These are phyloP conservation scores for Rickenella mellea DNA, from an alignment of 768 basidiomycete species.

Conservation along the genomic window DNA sequence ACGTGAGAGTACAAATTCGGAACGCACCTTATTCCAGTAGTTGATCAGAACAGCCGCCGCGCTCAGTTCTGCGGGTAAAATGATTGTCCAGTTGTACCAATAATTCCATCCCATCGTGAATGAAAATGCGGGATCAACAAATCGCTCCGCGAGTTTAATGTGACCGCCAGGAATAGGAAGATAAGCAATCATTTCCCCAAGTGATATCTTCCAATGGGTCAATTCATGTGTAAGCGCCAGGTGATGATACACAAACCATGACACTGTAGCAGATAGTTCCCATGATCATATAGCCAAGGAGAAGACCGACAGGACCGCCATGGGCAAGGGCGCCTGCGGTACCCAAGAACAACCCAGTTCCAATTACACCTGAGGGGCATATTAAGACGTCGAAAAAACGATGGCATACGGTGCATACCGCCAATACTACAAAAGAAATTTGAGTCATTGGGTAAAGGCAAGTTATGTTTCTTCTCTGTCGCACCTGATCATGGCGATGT, in stretches of 20 bases:
- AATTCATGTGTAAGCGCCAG: not conserved
- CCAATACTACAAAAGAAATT: not conserved
- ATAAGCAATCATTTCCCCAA: conserved; percentile 37
- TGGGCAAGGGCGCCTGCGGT: conserved; percentile 23
- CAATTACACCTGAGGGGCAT: conserved; percentile 24
- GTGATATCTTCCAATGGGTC: conserved; percentile 13
- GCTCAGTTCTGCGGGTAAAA: conserved; percentile 35
- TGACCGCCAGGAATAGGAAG: conserved; percentile 37
- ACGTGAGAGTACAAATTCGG: not conserved
- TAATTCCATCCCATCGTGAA: conserved; percentile 36
- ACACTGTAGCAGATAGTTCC: conserved; percentile 26
- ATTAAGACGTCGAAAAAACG: not conserved
- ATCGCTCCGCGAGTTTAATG: conserved; percentile 37
- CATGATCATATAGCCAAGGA: conserved; percentile 30
- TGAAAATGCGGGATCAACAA: conserved; percentile 34
- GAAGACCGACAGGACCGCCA: conserved; percentile 39
- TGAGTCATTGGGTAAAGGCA: not conserved
- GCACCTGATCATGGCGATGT: conserved; percentile 3
- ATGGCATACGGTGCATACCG: not conserved
- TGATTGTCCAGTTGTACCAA: conserved; percentile 27
- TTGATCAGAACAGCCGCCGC: conserved; percentile 42
- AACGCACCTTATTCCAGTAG: conserved; percentile 27
- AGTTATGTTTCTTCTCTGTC: too few relatives aligned
- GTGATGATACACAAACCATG: conserved; percentile 20
- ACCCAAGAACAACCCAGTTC: conserved; percentile 28